Evolutionary conservation across 139 green algal genomes (phyloP).

Genomic region (Tetradesmus lagerheimii): DNA sequence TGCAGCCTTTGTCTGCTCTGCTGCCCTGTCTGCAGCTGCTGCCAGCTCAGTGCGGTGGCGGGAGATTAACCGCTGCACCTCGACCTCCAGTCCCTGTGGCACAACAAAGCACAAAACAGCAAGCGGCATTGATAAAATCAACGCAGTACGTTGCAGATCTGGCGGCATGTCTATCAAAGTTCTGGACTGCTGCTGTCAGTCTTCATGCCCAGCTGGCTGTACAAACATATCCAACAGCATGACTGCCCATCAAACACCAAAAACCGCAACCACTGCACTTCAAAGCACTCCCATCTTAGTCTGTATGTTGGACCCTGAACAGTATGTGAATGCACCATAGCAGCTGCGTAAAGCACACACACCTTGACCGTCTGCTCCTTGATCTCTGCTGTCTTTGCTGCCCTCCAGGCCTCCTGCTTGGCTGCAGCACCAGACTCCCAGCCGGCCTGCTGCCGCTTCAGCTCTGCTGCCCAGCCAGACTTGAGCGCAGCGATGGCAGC

Average conservation of each 20-base stretch:
- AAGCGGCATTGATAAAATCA: background rate
- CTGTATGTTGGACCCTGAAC: too few species aligned
- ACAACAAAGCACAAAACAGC: background rate
- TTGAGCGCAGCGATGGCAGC: constrained; percentile 60
- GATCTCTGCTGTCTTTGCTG: constrained; percentile 72
- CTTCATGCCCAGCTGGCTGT: background rate
- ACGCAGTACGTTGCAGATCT: background rate
- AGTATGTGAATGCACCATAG: too few species aligned
- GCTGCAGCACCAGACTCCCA: constrained; percentile 65
- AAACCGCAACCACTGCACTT: too few species aligned
- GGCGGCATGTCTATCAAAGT: too few species aligned
- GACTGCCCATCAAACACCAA: too few species aligned
- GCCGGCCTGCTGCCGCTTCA: constrained; percentile 62
- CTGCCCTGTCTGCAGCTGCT: constrained; percentile 50
- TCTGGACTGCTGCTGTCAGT: background rate
- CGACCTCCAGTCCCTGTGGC: constrained; percentile 55
- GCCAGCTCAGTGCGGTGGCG: constrained; percentile 64
- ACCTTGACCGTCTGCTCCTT: constrained; percentile 78
- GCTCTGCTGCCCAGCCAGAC: constrained; percentile 63
- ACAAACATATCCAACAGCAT: background rate
- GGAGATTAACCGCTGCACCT: constrained; percentile 68
- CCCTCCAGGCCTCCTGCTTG: constrained; percentile 66
- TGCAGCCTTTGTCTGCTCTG: constrained; percentile 55
- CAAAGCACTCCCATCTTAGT: too few species aligned
- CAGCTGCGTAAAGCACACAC: background rate